Evolutionary conservation across 345 rosid genomes (phyloP).

Genomic region (Rhodamnia rubescens): DNA sequence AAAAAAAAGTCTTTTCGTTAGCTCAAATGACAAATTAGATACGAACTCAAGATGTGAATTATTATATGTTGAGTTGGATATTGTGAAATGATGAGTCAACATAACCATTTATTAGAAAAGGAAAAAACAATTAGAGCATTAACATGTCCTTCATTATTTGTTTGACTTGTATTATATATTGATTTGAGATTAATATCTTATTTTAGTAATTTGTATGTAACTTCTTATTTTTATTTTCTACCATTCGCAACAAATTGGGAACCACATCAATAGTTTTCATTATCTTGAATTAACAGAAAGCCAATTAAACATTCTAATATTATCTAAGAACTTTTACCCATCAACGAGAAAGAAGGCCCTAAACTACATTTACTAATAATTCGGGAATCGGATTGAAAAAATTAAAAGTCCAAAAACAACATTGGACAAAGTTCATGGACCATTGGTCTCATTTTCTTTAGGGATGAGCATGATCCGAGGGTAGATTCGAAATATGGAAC

Average conservation of each 20-base stretch:
- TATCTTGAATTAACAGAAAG: neutral
- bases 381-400: rapidly evolving
- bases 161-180: rapidly evolving
- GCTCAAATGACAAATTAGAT: neutral
- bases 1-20: neutral
- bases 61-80: neutral
- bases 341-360: no score
- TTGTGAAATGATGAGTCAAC: neutral
- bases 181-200: neutral
- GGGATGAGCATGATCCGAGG: no score
- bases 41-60: neutral
- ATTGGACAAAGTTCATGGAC: neutral
- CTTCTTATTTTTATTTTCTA: neutral
- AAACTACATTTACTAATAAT: neutral
- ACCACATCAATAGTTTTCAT: neutral
- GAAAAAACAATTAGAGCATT: neutral
- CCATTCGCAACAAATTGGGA: neutral
- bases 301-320: rapidly evolving
- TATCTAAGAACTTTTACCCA: neutral
- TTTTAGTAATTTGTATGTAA: neutral
- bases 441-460: no score
- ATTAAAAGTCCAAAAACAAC: rapidly evolving
- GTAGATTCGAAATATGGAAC: no score
- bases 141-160: neutral
- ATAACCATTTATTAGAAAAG: neutral